phyloP scores from a whole-genome alignment of 352 stramenopile genomes.

The Globisporangium cystogenes region DNA sequence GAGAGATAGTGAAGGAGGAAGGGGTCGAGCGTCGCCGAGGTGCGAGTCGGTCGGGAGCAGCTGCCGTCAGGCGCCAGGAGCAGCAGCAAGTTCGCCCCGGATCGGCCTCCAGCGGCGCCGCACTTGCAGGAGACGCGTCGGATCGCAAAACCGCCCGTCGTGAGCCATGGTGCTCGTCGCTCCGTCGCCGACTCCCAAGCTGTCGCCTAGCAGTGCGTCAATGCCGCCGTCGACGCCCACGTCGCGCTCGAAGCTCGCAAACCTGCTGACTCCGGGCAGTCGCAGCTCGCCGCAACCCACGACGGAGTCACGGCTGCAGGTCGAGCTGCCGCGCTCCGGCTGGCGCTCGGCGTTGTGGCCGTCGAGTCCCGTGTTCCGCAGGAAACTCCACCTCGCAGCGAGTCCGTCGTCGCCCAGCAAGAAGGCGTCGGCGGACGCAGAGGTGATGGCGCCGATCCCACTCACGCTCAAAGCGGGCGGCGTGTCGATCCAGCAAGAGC shows the following conservation, averaged over 20 bases:
- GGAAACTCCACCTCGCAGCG: conserved; percentile 22
- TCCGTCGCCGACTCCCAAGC: not conserved
- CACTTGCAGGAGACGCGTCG: too few relatives aligned
- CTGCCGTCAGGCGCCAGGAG: too few relatives aligned
- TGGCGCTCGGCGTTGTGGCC: conserved; percentile 35
- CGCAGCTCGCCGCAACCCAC: not conserved
- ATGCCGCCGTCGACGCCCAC: not conserved
- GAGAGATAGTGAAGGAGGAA: too few relatives aligned
- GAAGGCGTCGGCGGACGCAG: not conserved
- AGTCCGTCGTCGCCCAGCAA: conserved; percentile 10
- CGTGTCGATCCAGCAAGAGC: not conserved
- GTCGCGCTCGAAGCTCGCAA: conserved; percentile 2
- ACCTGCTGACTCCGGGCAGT: conserved; percentile 8
- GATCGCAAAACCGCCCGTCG: too few relatives aligned
- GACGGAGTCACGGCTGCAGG: conserved; percentile 12
- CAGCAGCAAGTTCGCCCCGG: too few relatives aligned
- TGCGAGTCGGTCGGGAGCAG: too few relatives aligned
- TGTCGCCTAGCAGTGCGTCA: not conserved
- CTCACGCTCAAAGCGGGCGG: conserved; percentile 7
- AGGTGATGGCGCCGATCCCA: conserved; percentile 6
- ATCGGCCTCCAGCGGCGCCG: too few relatives aligned
- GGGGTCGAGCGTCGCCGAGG: too few relatives aligned
- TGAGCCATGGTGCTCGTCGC: not conserved
- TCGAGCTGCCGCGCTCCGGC: conserved; percentile 15
- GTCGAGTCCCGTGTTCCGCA: conserved; percentile 20